Evolutionary conservation across 2,329 filamentous ascomycete genomes (phyloP), one percentile per base, ranked within the genome.

Genomic region (Microcyclosporella mali): DNA sequence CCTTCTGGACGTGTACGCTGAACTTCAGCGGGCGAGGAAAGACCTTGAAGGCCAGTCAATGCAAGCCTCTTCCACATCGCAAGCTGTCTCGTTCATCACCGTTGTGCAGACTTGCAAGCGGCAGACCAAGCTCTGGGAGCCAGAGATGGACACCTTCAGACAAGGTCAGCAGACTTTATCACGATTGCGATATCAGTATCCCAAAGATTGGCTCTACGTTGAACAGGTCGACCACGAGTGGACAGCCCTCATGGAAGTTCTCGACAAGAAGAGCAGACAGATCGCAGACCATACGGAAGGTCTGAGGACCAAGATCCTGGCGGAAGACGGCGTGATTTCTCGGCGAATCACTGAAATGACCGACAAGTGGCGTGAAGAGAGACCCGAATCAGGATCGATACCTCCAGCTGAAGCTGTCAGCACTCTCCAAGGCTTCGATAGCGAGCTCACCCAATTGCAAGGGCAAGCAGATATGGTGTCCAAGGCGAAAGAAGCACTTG

Each of bases 71-170:
- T 97, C 92, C 1, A 99, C 92, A 3, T 90, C 90, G 0, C 89
- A 97, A 62, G 92, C 94, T 17, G 94, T 99, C 3, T 88, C 92
- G 29, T 98, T 98, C 67, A 98, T 99, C 61, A 98, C 94, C 0
- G 89, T 90, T 41, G 92, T 98, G 4, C 92, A 98, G 68, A 87
- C 87, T 60, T 95, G 88, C 70, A 94, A 94, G 71, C 82, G 88
- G 37, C 94, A 94, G 63, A 89, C 94, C 39, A 90, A 88, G 66
- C 72, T 84, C 3, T 98, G 92, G 92, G 88, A 88, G 6, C 90
- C 90, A 0, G 92, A 98, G 63, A 87, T 99, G 31, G 89, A 95
- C 58, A 84, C 88, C 36, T 99, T 99, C 72, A 82, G 88, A 21
- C 89, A 97, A 67, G 92, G 94, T 40, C 88, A 97, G 66, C 92